phyloP scores from a whole-genome alignment of 148 eudicot species.

The Rhododendron henanense region DNA sequence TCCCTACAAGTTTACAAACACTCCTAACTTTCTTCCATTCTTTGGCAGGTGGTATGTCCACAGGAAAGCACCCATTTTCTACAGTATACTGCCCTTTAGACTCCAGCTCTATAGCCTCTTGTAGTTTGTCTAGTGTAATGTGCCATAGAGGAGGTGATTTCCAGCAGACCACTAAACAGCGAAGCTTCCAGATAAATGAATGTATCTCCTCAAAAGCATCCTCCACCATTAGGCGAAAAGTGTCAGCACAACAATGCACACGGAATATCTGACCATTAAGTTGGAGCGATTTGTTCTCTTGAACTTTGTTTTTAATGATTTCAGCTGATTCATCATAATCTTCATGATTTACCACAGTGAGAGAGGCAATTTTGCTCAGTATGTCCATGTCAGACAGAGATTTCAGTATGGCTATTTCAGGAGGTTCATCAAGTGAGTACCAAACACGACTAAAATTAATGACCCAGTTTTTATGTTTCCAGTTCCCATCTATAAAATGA shows the following conservation, averaged over 20 bases:
- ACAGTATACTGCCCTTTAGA: background rate
- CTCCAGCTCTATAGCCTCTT: background rate
- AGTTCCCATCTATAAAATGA: slow-evolving; percentile 1
- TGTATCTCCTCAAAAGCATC: background rate
- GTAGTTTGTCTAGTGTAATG: background rate
- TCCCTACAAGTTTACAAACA: slow-evolving; percentile 9
- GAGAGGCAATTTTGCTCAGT: background rate
- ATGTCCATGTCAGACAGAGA: background rate
- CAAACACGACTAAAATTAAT: background rate
- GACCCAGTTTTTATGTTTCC: background rate
- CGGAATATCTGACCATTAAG: background rate
- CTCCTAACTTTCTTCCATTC: background rate
- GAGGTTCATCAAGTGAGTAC: background rate
- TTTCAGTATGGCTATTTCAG: background rate
- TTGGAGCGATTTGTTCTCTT: background rate
- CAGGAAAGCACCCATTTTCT: background rate
- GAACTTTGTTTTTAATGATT: background rate
- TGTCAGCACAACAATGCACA: background rate
- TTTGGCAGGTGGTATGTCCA: slow-evolving; percentile 2
- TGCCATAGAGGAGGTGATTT: background rate
- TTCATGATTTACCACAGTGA: background rate
- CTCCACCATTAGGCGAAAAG: background rate
- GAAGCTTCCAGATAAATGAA: background rate
- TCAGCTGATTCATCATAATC: background rate
- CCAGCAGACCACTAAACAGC: background rate